A percentile compares a stretch with the other conserved stretches of the same genome.
These are phyloP conservation scores for Boletus fagicola DNA, from an alignment of 768 basidiomycete species.

Conservation along the genomic window DNA sequence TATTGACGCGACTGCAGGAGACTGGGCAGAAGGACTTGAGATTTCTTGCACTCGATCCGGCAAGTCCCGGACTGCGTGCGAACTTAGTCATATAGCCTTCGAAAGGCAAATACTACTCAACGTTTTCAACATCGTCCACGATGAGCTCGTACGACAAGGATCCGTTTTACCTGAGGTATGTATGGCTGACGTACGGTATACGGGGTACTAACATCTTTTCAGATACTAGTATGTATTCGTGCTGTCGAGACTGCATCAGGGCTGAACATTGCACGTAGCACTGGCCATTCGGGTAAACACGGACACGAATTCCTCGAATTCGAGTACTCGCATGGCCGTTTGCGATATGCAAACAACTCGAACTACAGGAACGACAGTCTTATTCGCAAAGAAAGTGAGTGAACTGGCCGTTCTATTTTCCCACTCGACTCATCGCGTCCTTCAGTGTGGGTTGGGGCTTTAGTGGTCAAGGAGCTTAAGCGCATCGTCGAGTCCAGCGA, in stretches of 20 bases:
- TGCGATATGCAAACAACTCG: slow-evolving; percentile 98
- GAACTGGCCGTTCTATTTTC: background rate
- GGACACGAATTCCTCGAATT: slow-evolving; percentile 99
- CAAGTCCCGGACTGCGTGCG: slow-evolving; percentile 12
- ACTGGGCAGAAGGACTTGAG: too few species aligned
- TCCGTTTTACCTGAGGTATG: slow-evolving; percentile 78
- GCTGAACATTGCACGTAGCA: slow-evolving; percentile 31
- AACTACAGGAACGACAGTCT: slow-evolving; percentile 98
- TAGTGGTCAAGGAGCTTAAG: slow-evolving; percentile 93
- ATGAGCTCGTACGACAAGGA: slow-evolving; percentile 53
- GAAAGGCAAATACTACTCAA: background rate
- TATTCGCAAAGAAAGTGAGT: slow-evolving; percentile 97
- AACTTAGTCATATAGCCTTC: background rate
- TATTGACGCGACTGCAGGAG: slow-evolving; percentile 11
- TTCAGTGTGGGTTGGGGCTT: slow-evolving; percentile 90
- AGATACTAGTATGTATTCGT: slow-evolving; percentile 51
- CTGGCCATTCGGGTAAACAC: slow-evolving; percentile 98
- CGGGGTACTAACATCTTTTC: slow-evolving; percentile 14
- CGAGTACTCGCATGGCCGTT: slow-evolving; percentile 94
- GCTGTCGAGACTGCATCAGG: background rate
- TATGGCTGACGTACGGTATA: background rate
- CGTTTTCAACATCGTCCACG: slow-evolving; percentile 17
- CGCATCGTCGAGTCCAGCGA: slow-evolving; percentile 91
- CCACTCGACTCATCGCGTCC: background rate
- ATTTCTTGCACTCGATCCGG: slow-evolving; percentile 10